Evolutionary conservation across 2,329 filamentous ascomycete species (phyloP).

Genomic region (Aspergillus japonicus): DNA sequence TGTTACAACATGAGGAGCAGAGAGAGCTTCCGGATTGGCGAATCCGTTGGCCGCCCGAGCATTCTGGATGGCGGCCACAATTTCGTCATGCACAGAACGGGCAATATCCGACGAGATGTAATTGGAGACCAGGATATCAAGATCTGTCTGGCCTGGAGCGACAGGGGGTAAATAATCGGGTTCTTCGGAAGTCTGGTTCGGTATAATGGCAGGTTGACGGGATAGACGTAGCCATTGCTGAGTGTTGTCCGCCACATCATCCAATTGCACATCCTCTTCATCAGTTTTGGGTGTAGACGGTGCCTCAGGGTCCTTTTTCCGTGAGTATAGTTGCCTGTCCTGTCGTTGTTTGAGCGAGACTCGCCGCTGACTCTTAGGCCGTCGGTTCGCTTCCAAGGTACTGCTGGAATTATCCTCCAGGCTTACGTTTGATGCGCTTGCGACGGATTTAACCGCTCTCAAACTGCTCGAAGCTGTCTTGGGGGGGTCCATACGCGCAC

Average conservation of each 20-base stretch:
- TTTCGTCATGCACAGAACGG: conserved; percentile 71
- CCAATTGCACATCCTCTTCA: conserved; percentile 57
- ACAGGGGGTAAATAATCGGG: conserved; percentile 59
- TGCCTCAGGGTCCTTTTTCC: conserved; percentile 64
- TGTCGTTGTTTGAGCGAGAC: conserved; percentile 83
- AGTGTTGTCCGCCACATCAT: conserved; percentile 50
- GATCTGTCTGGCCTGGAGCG: conserved; percentile 67
- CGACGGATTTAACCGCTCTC: conserved; percentile 83
- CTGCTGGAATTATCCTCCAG: conserved; percentile 65
- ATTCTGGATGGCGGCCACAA: conserved; percentile 63
- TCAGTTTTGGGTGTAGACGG: conserved; percentile 62
- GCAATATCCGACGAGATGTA: conserved; percentile 80
- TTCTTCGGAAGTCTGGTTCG: conserved; percentile 67
- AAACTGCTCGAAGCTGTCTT: conserved; percentile 82
- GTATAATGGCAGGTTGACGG: conserved; percentile 53
- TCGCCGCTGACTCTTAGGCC: conserved; percentile 68
- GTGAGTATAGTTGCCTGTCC: conserved; percentile 84
- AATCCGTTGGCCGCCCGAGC: conserved; percentile 69
- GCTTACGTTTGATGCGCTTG: conserved; percentile 76
- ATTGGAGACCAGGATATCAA: conserved; percentile 75
- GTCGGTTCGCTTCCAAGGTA: conserved; percentile 59
- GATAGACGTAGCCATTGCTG: conserved; percentile 62
- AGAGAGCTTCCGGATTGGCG: conserved; percentile 55
- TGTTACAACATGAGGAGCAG: conserved; percentile 53
- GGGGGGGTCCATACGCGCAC: conserved; percentile 58